Evolutionary conservation across 768 basidiomycete species (phyloP), one percentile per base, ranked within the genome.

Genomic region (Pleurotus tuoliensis): DNA sequence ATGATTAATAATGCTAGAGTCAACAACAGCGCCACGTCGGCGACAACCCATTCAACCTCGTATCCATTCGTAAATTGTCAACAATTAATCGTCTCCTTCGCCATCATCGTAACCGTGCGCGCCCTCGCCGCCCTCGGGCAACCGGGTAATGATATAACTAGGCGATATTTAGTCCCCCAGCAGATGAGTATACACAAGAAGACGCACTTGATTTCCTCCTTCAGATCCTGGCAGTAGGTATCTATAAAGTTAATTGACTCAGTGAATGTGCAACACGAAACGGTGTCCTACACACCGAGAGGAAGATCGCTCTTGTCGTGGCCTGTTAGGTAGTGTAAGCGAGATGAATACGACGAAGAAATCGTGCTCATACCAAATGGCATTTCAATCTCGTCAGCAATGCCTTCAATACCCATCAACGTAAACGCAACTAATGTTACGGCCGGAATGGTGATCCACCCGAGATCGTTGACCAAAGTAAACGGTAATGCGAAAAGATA

Each of bases 351-450:
- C 20, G 38, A 57, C 25, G 9, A n/a, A n/a, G 8, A 56, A 20
- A 24, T 12, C 22, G 27, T 20, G 45, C 22, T 69, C 77, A 47
- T 59, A 87, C 93, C 94, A 62, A 97, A 97, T 0, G 95, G 95
- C 86, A 90, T 90, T 69, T 97, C 94, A 62, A 96, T 93, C 70
- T 93, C 87, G 58, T 95, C 88, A 0, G 95, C 94, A 61, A 97
- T 98, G 4, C 93, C 94, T 76, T 97, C 94, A 51, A 98, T 91
- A 15, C 94, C 80, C 83, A 94, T 94, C 52, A 96, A 81, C 0
- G 90, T 94, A 74, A 95, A 94, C 6, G 92, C 86, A 25, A 94
- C 87, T 12, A 90, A 82, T 18, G 92, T 93, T 16, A 92, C 85
- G 22, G 94, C 77, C n/a, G 90, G 90, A 8, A 96, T 78, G 66